Percentiles rank a stretch among this genome's conserved stretches.
phyloP scores from a whole-genome alignment of 2,329 filamentous ascomycete genomes.

The Fusarium nematophilum region DNA sequence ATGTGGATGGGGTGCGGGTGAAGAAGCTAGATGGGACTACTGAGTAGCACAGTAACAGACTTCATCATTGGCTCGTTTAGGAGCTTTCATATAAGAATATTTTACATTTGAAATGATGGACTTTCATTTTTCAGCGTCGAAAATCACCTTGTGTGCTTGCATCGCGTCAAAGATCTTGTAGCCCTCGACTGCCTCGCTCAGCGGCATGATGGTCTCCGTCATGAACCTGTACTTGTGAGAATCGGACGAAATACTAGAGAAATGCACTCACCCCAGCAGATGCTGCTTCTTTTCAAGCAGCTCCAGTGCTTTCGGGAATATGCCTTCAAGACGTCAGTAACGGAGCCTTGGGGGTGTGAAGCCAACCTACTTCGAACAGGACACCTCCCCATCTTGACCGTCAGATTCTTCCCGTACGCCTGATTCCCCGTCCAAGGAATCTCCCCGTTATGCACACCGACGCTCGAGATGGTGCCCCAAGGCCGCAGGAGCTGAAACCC shows the following conservation, averaged over 20 bases:
- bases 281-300: slow-evolving; percentile 29
- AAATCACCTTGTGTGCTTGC: slow-evolving; percentile 78
- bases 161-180: slow-evolving; percentile 76
- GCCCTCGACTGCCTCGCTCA: slow-evolving; percentile 70
- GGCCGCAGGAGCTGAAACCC: slow-evolving; percentile 73
- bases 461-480: slow-evolving; percentile 75
- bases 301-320: slow-evolving; percentile 16
- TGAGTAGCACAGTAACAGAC: too few relatives aligned
- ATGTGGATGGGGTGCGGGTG: slow-evolving; percentile 6
- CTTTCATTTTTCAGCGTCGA: slow-evolving; percentile 50
- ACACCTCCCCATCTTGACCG: slow-evolving; percentile 76
- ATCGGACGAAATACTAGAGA: too few relatives aligned
- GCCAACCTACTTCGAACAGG: slow-evolving; percentile 65
- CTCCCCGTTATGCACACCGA: slow-evolving; percentile 78
- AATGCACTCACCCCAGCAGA: slow-evolving; percentile 10
- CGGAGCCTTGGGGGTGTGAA: too few relatives aligned
- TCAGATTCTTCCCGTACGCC: slow-evolving; percentile 73
- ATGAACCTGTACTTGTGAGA: slow-evolving; percentile 66
- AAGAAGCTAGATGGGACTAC: slow-evolving; percentile 3
- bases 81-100: too few relatives aligned
- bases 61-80: too few relatives aligned
- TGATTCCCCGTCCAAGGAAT: slow-evolving; percentile 71
- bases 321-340: slow-evolving; percentile 49
- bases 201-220: slow-evolving; percentile 76
- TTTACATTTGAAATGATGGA: too few relatives aligned